These are phyloP conservation scores for Themeda triandra DNA, from an alignment of 176 grass and related monocot genomes.

Conservation along the genomic window DNA sequence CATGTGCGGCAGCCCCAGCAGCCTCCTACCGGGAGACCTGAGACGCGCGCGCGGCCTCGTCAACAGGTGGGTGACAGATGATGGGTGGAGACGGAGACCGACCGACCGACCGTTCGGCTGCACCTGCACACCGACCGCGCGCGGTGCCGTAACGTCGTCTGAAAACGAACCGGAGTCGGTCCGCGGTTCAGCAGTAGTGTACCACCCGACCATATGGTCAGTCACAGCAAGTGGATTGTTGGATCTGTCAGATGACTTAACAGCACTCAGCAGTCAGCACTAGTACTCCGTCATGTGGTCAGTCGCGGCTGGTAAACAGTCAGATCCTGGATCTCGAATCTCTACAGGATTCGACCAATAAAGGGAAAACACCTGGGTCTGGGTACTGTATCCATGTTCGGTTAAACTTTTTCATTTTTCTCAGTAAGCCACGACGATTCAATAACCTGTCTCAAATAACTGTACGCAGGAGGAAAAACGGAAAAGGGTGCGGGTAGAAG, in stretches of 20 bases:
- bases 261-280: neutral
- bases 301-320: neutral
- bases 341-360: neutral
- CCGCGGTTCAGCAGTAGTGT: neutral
- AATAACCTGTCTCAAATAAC: too few relatives aligned
- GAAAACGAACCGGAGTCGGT: neutral
- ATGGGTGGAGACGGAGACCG: neutral
- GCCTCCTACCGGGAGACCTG: constrained; percentile 3
- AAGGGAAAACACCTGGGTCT: too few relatives aligned
- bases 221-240: neutral
- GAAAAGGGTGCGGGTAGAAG: too few relatives aligned
- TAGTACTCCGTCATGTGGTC: neutral
- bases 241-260: neutral
- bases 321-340: neutral
- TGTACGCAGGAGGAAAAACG: too few relatives aligned
- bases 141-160: neutral
- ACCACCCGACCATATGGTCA: neutral
- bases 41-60: neutral
- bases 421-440: too few relatives aligned
- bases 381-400: too few relatives aligned
- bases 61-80: neutral
- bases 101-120: too few relatives aligned
- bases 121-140: too few relatives aligned
- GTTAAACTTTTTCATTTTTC: too few relatives aligned
- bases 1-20: neutral